Evolutionary conservation across 805 yeast species (phyloP).

Genomic region (Kazachstania bromeliacearum): DNA sequence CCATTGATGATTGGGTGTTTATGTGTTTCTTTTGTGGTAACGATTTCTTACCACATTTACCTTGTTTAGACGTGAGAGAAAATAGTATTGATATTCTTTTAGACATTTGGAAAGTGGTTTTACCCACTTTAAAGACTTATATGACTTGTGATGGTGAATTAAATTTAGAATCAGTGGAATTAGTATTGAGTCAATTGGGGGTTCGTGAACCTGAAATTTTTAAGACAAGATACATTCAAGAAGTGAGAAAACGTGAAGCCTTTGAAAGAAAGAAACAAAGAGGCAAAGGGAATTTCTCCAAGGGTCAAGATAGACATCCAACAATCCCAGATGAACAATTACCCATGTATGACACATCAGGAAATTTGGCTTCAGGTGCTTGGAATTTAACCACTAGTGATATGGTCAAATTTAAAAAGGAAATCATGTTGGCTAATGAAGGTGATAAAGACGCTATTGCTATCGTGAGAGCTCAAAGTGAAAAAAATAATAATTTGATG

Average conservation of each 20-base stretch:
- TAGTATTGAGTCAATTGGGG: constrained; percentile 54
- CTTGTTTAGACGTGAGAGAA: constrained; percentile 90
- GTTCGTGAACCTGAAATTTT: constrained; percentile 72
- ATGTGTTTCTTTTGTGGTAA: constrained; percentile 98
- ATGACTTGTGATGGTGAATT: constrained; percentile 86
- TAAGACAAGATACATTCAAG: constrained; percentile 56
- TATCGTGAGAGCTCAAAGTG: constrained; percentile 38
- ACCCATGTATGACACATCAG: constrained; percentile 69
- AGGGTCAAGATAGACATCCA: constrained; percentile 72
- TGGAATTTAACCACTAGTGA: constrained; percentile 59
- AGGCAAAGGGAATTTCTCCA: constrained; percentile 44
- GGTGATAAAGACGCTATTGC: constrained; percentile 66
- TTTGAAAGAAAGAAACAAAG: constrained; percentile 40
- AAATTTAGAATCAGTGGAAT: constrained; percentile 67
- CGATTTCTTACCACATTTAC: constrained; percentile 94
- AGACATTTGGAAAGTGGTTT: constrained; percentile 67
- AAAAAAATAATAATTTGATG: constrained; percentile 18
- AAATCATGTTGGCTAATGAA: constrained; percentile 59
- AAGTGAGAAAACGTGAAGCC: constrained; percentile 56
- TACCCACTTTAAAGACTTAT: constrained; percentile 63
- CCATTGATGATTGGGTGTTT: constrained; percentile 97
- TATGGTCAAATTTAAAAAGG: constrained; percentile 52
- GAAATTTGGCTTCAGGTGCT: constrained; percentile 61
- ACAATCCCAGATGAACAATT: constrained; percentile 56
- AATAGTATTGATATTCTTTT: constrained; percentile 80